Evolutionary conservation across 352 stramenopile genomes (phyloP).

Genomic region (Phytophthora citricola): DNA sequence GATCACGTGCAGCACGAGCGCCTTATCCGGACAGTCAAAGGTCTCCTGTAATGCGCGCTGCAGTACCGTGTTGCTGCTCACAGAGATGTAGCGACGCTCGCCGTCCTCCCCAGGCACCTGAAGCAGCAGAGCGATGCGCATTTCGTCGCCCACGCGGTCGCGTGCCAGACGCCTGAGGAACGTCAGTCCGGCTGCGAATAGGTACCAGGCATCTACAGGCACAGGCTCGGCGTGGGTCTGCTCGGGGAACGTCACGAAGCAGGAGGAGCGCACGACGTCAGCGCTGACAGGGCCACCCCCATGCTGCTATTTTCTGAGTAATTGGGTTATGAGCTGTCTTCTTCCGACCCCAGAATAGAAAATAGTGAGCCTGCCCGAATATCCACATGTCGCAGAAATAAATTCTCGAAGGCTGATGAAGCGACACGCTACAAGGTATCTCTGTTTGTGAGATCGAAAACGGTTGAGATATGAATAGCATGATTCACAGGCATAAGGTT

Average conservation of each 20-base stretch:
- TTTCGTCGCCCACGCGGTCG: slow-evolving; percentile 70
- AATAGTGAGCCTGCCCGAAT: slow-evolving; percentile 2
- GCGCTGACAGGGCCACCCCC: slow-evolving; percentile 71
- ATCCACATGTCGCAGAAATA: slow-evolving; percentile 26
- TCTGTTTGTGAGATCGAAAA: background rate
- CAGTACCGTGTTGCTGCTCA: slow-evolving; percentile 62
- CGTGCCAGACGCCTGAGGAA: slow-evolving; percentile 76
- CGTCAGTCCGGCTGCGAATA: slow-evolving; percentile 71
- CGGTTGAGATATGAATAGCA: slow-evolving; percentile 12
- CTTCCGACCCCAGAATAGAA: slow-evolving; percentile 21
- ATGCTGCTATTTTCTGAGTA: slow-evolving; percentile 37
- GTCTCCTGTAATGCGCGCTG: slow-evolving; percentile 68
- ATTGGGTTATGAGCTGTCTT: slow-evolving; percentile 21
- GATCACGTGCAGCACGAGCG: slow-evolving; percentile 81
- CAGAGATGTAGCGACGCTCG: slow-evolving; percentile 64
- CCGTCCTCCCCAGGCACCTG: slow-evolving; percentile 39
- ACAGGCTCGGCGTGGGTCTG: slow-evolving; percentile 72
- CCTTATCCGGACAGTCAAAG: slow-evolving; percentile 63
- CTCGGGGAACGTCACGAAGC: slow-evolving; percentile 85
- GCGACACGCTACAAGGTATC: background rate
- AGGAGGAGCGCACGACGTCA: slow-evolving; percentile 84
- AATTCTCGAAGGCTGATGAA: slow-evolving; percentile 2
- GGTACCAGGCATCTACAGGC: slow-evolving; percentile 85
- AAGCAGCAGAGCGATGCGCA: slow-evolving; percentile 68
- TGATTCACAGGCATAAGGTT: background rate